A percentile compares a stretch with the other conserved stretches of the same genome.
Evolutionary conservation across 805 yeast genomes (phyloP).

Genomic region (Yarrowia osloensis): DNA sequence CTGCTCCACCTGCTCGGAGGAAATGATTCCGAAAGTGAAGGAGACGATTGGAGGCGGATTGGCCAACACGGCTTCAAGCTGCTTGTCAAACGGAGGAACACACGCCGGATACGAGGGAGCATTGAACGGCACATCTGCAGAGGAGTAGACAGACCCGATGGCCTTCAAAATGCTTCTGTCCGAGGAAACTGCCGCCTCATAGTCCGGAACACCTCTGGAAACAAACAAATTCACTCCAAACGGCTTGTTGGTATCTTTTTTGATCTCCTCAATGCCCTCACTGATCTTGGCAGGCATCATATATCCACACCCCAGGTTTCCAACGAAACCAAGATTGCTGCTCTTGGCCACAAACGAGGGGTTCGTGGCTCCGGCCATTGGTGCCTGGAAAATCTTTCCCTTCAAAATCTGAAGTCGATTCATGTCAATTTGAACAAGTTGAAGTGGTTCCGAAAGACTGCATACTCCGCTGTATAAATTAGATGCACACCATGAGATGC

Average conservation of each 20-base stretch:
- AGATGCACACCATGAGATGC: background rate
- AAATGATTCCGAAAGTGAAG: conserved; percentile 57
- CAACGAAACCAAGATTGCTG: conserved; percentile 52
- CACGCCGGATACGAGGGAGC: conserved; percentile 2
- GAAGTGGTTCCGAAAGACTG: background rate
- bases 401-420: background rate
- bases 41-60: conserved; percentile 50
- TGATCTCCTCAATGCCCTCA: conserved; percentile 31
- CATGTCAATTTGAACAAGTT: background rate
- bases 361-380: conserved; percentile 62
- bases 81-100: conserved; percentile 34
- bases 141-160: conserved; percentile 27
- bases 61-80: conserved; percentile 35
- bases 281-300: conserved; percentile 34
- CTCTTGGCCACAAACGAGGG: conserved; percentile 49
- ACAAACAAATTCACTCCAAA: conserved; percentile 38
- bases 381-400: conserved; percentile 50
- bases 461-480: background rate
- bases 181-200: background rate
- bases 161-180: conserved; percentile 5
- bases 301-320: conserved; percentile 50
- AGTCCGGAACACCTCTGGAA: conserved; percentile 13
- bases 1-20: conserved; percentile 40
- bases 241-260: conserved; percentile 26
- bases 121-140: background rate